Evolutionary conservation across 805 yeast species (phyloP).

Genomic region (Candida suzukii): DNA sequence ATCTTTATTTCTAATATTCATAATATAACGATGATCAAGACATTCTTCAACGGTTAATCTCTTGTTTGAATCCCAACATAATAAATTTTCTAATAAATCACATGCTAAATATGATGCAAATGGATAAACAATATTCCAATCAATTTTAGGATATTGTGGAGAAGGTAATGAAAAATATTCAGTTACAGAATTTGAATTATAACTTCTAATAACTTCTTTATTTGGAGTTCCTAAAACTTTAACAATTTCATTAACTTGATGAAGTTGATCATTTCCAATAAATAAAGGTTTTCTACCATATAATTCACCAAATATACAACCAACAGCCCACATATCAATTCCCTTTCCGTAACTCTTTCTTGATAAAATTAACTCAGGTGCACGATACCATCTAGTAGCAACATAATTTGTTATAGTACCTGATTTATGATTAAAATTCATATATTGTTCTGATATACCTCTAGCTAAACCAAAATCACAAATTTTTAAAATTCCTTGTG

Average conservation of each 20-base stretch:
- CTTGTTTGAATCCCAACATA: conserved; percentile 56
- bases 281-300: conserved; percentile 77
- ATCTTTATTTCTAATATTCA: conserved; percentile 40
- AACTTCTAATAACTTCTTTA: conserved; percentile 32
- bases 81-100: conserved; percentile 43
- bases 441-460: conserved; percentile 40
- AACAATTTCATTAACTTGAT: conserved; percentile 65
- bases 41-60: conserved; percentile 53
- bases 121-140: conserved; percentile 56
- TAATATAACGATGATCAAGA: conserved; percentile 50
- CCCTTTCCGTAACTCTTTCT: conserved; percentile 52
- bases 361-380: conserved; percentile 79
- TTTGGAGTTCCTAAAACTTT: conserved; percentile 70
- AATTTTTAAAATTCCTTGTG: conserved; percentile 70
- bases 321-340: conserved; percentile 91
- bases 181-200: conserved; percentile 40
- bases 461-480: conserved; percentile 94
- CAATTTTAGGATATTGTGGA: conserved; percentile 31
- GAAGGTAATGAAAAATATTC: conserved; percentile 37
- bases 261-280: conserved; percentile 63
- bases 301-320: conserved; percentile 83
- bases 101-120: conserved; percentile 47
- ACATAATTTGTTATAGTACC: conserved; percentile 72
- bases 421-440: conserved; percentile 25
- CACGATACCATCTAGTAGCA: conserved; percentile 93